Evolutionary conservation across 2,329 filamentous ascomycete species (phyloP).

Genomic region (Periconia macrospinosa): DNA sequence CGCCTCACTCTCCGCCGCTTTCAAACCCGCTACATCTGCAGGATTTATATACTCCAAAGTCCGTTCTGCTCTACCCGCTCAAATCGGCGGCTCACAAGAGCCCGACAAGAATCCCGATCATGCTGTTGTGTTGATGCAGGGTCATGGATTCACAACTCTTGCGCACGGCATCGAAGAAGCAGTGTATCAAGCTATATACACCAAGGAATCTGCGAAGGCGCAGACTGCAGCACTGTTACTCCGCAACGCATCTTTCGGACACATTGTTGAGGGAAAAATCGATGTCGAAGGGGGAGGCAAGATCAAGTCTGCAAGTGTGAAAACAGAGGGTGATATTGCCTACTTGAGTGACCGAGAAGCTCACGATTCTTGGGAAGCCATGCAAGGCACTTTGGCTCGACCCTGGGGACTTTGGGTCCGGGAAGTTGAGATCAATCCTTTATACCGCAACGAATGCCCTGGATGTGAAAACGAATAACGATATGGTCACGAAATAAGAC

Average conservation of each 20-base stretch:
- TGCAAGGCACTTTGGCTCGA: slow-evolving; percentile 34
- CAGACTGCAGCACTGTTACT: slow-evolving; percentile 44
- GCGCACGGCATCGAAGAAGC: slow-evolving; percentile 48
- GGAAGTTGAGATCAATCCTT: slow-evolving; percentile 42
- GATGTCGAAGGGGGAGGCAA: slow-evolving; percentile 43
- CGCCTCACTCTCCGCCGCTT: slow-evolving; percentile 38
- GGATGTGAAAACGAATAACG: slow-evolving; percentile 24
- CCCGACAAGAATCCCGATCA: slow-evolving; percentile 37
- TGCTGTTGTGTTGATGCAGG: slow-evolving; percentile 45
- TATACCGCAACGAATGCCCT: slow-evolving; percentile 47
- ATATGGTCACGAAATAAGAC: neutral
- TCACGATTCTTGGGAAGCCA: slow-evolving; percentile 45
- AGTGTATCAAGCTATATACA: slow-evolving; percentile 51
- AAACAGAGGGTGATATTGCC: slow-evolving; percentile 45
- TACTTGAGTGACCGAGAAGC: slow-evolving; percentile 47
- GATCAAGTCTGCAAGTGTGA: slow-evolving; percentile 45
- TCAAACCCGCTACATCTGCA: slow-evolving; percentile 41
- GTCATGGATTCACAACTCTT: slow-evolving; percentile 50
- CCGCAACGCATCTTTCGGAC: slow-evolving; percentile 37
- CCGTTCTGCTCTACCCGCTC: slow-evolving; percentile 37
- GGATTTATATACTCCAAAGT: slow-evolving; percentile 44
- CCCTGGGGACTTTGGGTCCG: slow-evolving; percentile 50
- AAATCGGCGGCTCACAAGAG: slow-evolving; percentile 36
- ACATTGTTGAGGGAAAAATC: slow-evolving; percentile 44
- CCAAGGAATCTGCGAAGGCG: slow-evolving; percentile 42